phyloP scores from a whole-genome alignment of 2,329 filamentous ascomycete species.

The Cyclaneusma minus region DNA sequence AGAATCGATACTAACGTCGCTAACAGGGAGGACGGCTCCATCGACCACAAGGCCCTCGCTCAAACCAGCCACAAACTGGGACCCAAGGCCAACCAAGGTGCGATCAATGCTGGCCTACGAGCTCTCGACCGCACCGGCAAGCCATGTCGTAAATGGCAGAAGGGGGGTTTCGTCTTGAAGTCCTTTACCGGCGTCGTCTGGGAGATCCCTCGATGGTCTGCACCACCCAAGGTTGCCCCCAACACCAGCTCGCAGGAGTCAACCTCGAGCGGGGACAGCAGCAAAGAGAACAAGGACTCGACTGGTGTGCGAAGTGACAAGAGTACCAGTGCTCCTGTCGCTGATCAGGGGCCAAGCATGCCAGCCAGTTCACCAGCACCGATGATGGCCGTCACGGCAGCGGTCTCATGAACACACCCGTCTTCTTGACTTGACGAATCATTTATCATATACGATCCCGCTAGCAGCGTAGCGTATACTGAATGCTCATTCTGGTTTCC shows the following conservation, averaged over 20 bases:
- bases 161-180: constrained; percentile 70
- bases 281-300: constrained; percentile 52
- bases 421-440: no score
- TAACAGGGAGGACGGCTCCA: constrained; percentile 43
- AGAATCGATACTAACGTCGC: constrained; percentile 16
- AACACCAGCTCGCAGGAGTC: constrained; percentile 29
- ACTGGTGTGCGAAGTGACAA: constrained; percentile 36
- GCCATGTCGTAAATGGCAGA: constrained; percentile 83
- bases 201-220: constrained; percentile 71
- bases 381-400: no score
- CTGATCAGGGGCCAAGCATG: constrained; percentile 42
- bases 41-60: constrained; percentile 35
- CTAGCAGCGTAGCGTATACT: no score
- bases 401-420: no score
- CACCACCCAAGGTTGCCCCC: constrained; percentile 42
- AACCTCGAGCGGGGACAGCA: constrained; percentile 29
- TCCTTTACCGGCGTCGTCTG: constrained; percentile 82
- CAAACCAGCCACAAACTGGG: constrained; percentile 64
- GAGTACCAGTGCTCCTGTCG: constrained; percentile 41
- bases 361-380: constrained; percentile 34
- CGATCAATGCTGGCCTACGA: constrained; percentile 90
- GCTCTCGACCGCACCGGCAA: constrained; percentile 86
- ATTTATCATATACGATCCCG: no score
- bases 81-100: constrained; percentile 90
- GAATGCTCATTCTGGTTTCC: no score